These are phyloP conservation scores for Zygosaccharomyces pseudobailii DNA, from an alignment of 1,139 yeast species.

Conservation along the genomic window DNA sequence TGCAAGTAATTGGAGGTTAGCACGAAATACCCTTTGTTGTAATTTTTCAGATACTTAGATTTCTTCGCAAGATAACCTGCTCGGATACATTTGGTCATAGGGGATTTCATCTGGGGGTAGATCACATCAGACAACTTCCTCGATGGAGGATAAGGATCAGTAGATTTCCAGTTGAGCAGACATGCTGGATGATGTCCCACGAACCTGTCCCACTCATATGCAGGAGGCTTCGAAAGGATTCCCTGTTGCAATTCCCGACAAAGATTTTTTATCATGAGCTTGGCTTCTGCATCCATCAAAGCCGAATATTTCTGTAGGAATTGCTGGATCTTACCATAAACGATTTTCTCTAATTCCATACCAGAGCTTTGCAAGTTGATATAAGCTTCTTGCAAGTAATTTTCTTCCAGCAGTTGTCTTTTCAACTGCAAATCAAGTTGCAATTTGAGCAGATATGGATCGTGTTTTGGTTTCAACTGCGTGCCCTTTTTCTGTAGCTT, in stretches of 20 bases:
- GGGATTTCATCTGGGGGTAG: slow-evolving; percentile 50
- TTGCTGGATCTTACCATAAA: slow-evolving; percentile 60
- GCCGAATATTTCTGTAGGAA: slow-evolving; percentile 52
- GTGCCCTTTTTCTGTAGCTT: slow-evolving; percentile 18
- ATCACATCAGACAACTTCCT: slow-evolving; percentile 47
- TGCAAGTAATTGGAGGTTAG: slow-evolving; percentile 66
- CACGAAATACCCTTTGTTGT: slow-evolving; percentile 65
- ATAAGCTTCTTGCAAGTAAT: slow-evolving; percentile 65
- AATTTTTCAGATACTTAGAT: slow-evolving; percentile 59
- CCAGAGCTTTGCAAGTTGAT: slow-evolving; percentile 68
- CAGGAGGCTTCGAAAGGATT: slow-evolving; percentile 55
- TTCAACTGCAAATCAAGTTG: slow-evolving; percentile 65
- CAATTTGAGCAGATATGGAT: slow-evolving; percentile 63
- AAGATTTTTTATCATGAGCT: slow-evolving; percentile 51
- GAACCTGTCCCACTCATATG: slow-evolving; percentile 72
- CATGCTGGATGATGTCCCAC: slow-evolving; percentile 49
- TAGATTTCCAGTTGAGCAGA: slow-evolving; percentile 41
- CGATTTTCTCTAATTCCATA: slow-evolving; percentile 63
- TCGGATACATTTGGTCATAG: slow-evolving; percentile 47
- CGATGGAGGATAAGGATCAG: slow-evolving; percentile 42
- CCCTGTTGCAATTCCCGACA: slow-evolving; percentile 62
- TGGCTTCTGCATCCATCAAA: slow-evolving; percentile 54
- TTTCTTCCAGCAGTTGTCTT: slow-evolving; percentile 63
- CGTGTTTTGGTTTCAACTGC: slow-evolving; percentile 39
- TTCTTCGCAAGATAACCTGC: slow-evolving; percentile 54